Base-by-base conservation (phyloP, 2,329 filamentous ascomycete species). In the Stachybotrys chlorohalonatus region DNA sequence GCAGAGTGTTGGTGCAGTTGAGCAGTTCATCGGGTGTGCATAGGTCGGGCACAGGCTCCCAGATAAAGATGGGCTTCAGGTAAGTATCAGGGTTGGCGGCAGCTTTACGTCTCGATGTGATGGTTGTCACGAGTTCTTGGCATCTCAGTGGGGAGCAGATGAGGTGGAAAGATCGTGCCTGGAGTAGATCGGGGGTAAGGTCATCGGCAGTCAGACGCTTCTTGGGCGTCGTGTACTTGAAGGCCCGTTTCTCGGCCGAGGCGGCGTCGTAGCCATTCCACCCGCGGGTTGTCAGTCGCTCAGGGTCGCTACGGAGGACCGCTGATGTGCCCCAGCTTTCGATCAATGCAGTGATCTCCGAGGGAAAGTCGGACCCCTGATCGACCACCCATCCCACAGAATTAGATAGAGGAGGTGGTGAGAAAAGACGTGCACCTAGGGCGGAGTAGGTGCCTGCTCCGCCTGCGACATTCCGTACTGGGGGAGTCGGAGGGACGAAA, bases 1-100 rank as follows among this genome's bases (percentile, higher is more conserved):
- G 80, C 11, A 86, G 73, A 11, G 79, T 79, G 60, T 85, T 85
- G 52, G 82, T 85, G 66, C 79, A 83, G 63, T 84, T 84, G 11
- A 85, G 74, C 31, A 86, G 72, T 66, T 86, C 79, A 47, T 84
- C 82, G 0, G 90, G 85, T 0, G 81, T 86, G 68, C 92, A 96
- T 1, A 90, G 79, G 69, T 96, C 90, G 1, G 94, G 94, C 1
- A 96, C 89, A 1, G 94, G 94, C 68, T 99, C 94, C 93, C 93
- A 99, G 53, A 97, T 83, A 67, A 96, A 90, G 7, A 91, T 71
- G 1, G 92, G 89, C 51, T 81, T 80, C 1, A 74, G 63, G 60
- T 75, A 76, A 11, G 63, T 57, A 49, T 70, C 66, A 5, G 61
- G 57, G 0, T 69, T 58, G 13, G 62, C 57, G 30, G 73, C 58